Evolutionary conservation across 352 stramenopile genomes (phyloP).

Genomic region (Phytopythium vexans): DNA sequence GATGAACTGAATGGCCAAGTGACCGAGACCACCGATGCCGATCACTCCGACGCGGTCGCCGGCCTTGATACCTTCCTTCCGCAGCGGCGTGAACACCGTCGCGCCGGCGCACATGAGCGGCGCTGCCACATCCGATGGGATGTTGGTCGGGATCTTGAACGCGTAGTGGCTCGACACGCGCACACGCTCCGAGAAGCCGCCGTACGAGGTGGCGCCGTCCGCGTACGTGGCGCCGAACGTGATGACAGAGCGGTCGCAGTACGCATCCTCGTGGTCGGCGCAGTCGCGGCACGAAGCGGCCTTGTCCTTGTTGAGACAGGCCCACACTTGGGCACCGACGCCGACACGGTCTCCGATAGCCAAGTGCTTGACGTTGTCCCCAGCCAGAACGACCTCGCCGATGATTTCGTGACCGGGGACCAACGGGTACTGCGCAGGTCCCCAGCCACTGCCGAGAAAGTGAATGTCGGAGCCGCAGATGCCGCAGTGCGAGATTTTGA

Average conservation of each 20-base stretch:
- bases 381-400: conserved; percentile 16
- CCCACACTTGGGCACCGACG: conserved; percentile 62
- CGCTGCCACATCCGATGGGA: too few relatives aligned
- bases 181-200: too few relatives aligned
- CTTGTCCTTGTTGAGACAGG: conserved; percentile 42
- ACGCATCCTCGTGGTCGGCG: conserved; percentile 34
- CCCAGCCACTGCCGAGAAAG: conserved; percentile 27
- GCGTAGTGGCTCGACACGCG: too few relatives aligned
- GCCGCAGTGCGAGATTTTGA: conserved; percentile 34
- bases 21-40: too few relatives aligned
- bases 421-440: conserved; percentile 16
- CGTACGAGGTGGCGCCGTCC: too few relatives aligned
- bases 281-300: conserved; percentile 49
- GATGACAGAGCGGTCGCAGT: conserved; percentile 31
- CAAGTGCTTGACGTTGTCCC: conserved; percentile 43
- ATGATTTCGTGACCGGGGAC: conserved; percentile 40
- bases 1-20: too few relatives aligned
- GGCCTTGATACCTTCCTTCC: too few relatives aligned
- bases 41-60: too few relatives aligned
- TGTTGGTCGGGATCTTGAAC: too few relatives aligned
- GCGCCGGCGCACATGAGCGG: too few relatives aligned
- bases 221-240: conserved; percentile 35
- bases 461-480: conserved; percentile 38
- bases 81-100: too few relatives aligned
- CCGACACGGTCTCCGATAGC: conserved; percentile 60